Evolutionary conservation across 2,329 filamentous ascomycete species (phyloP), one percentile per base, ranked within the genome.

Genomic region (Xylariaceae sp.): DNA sequence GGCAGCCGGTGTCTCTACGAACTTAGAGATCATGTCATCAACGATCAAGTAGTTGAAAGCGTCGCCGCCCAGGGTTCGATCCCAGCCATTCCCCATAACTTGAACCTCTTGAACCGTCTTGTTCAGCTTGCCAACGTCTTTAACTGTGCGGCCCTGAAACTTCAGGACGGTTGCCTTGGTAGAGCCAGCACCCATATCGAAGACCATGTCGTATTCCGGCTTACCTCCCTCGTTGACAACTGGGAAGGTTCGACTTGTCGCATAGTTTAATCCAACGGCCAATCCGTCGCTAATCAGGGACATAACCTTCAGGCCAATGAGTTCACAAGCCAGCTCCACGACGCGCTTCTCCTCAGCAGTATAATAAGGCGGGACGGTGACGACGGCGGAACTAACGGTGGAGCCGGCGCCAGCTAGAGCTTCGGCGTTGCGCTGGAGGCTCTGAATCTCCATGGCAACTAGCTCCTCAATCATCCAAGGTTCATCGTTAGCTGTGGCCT

Each of bases 61-160:
- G 68, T 99, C 92, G 53, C 94, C 94, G 56, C 94, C 94, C 19
- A 99, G 84, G 2, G 87, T 88, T 66, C 84, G 83, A 67, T 99
- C 94, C 88, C 89, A 99, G 57, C 89, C 90, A 62, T 81, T 81
- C 55, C 92, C 91, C 44, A 96, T 65, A 39, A 95, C 89, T 58
- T 90, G 84, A n/a, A 97, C 87, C 70, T 99, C 94, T 69, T 97
- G 94, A 34, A 99, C 76, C 1, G 91, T 96, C 81, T 97, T 97
- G 79, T 96, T 97, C 76, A 83, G 92, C 71, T 88, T 91, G 62
- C 91, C 91, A 53, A 92, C 74, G 64, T 96, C 92, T 78, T 97
- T 99, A 59, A 97, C 86, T 1, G 81, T 85, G 64, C 87, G 86
- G 68, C 88, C 88, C 71, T 96, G 91, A 74, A 99, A 96, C 65